Evolutionary conservation across 2,329 filamentous ascomycete species (phyloP).

Genomic region (Ceratocystis cubensis): DNA sequence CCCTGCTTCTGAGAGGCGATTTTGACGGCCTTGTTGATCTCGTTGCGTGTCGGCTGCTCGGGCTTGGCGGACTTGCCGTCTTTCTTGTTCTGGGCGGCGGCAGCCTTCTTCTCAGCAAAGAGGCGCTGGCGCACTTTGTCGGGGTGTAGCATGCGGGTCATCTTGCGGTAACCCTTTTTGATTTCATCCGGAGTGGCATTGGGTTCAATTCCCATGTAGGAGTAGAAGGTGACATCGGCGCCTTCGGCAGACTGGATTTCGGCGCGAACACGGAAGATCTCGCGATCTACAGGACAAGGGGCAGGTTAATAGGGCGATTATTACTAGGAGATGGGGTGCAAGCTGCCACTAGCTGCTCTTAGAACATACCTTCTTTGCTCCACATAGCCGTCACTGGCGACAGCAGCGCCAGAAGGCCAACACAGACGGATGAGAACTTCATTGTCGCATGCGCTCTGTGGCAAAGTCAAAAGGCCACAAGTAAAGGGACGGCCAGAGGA

Average conservation of each 20-base stretch:
- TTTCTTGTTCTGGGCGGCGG: slow-evolving; percentile 31
- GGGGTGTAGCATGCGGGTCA: slow-evolving; percentile 70
- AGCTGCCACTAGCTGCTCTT: too few species aligned
- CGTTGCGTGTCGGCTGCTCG: slow-evolving; percentile 60
- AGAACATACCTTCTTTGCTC: slow-evolving; percentile 64
- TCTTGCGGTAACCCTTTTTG: slow-evolving; percentile 87
- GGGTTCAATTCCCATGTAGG: slow-evolving; percentile 67
- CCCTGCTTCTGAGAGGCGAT: slow-evolving; percentile 71
- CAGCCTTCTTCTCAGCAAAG: slow-evolving; percentile 52
- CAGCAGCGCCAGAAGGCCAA: slow-evolving; percentile 58
- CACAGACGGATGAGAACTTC: slow-evolving; percentile 54
- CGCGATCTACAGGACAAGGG: slow-evolving; percentile 54
- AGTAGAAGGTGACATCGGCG: slow-evolving; percentile 77
- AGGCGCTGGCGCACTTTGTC: slow-evolving; percentile 90
- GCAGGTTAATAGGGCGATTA: too few species aligned
- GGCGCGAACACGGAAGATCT: slow-evolving; percentile 92
- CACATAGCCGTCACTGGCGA: slow-evolving; percentile 60
- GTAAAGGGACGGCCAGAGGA: not conserved
- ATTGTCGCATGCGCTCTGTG: slow-evolving; percentile 37
- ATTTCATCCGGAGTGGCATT: slow-evolving; percentile 74
- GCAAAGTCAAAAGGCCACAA: not conserved
- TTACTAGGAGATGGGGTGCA: too few species aligned
- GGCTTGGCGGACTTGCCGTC: slow-evolving; percentile 42
- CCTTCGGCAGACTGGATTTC: slow-evolving; percentile 71
- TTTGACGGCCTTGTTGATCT: slow-evolving; percentile 69